Conservation (phyloP, 2,329 filamentous ascomycete species). For the Aspergillus fructus region DNA sequence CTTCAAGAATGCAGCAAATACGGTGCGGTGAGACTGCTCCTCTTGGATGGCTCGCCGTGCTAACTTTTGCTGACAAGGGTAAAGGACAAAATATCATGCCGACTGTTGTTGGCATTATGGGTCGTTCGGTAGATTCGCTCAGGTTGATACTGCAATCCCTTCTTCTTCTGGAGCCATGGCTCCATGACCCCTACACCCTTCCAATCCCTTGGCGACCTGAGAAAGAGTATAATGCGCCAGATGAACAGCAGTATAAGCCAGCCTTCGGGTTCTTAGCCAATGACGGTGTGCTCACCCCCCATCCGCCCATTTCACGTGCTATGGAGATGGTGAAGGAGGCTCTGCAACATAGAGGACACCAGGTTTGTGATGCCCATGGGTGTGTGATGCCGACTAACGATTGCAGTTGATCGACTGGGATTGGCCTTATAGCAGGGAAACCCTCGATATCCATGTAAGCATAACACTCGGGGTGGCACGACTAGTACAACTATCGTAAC, state of each 20-base stretch:
- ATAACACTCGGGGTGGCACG: background rate
- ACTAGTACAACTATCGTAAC: background rate
- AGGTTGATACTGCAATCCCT: slow-evolving; percentile 33
- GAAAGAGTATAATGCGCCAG: slow-evolving; percentile 4
- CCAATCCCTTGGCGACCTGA: slow-evolving; percentile 36
- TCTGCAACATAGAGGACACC: slow-evolving; percentile 2
- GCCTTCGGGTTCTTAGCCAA: slow-evolving; percentile 9
- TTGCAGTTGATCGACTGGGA: slow-evolving; percentile 9
- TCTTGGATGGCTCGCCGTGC: background rate
- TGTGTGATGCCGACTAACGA: background rate
- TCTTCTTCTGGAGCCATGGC: slow-evolving; percentile 36
- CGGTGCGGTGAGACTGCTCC: slow-evolving; percentile 1
- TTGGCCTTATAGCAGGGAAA: slow-evolving; percentile 1
- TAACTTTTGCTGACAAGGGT: slow-evolving; percentile 3
- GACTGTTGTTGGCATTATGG: slow-evolving; percentile 32
- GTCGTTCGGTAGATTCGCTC: slow-evolving; percentile 27
- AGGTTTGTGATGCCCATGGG: background rate
- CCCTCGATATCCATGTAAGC: slow-evolving; percentile 9
- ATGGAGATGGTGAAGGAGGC: slow-evolving; percentile 10
- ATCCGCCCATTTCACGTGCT: slow-evolving; percentile 8
- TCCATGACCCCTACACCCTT: slow-evolving; percentile 35
- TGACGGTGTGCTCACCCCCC: slow-evolving; percentile 9
- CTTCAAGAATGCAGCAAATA: slow-evolving; percentile 10
- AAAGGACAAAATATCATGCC: slow-evolving; percentile 9
- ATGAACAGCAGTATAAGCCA: slow-evolving; percentile 2